Percentiles rank a stretch among this genome's conserved stretches.
phyloP scores from a whole-genome alignment of 441 rosid species.

The Capsella rubella region DNA sequence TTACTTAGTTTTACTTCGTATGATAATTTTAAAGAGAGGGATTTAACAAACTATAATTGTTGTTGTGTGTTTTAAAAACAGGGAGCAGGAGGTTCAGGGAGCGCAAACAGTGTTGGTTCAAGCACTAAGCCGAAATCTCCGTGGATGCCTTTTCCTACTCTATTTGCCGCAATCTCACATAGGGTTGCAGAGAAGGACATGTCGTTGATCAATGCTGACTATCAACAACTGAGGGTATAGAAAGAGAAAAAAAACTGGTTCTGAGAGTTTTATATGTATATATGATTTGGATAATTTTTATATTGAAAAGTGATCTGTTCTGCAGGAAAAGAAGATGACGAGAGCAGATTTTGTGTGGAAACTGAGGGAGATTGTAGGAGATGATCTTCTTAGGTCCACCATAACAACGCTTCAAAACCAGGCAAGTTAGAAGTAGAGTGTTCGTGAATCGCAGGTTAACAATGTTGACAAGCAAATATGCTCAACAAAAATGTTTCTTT shows the following conservation, averaged over 20 bases:
- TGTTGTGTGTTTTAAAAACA: conserved; percentile 8
- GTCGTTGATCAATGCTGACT: conserved; percentile 59
- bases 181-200: conserved; percentile 67
- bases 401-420: conserved; percentile 78
- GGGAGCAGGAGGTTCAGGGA: conserved; percentile 43
- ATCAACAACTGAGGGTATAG: conserved; percentile 72
- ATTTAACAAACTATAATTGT: not conserved
- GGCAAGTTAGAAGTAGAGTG: conserved; percentile 50
- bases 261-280: not conserved
- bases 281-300: not conserved
- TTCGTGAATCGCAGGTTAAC: not conserved
- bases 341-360: conserved; percentile 77
- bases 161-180: conserved; percentile 82
- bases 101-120: conserved; percentile 58
- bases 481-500: not conserved
- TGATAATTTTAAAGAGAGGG: not conserved
- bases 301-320: not conserved
- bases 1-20: not conserved
- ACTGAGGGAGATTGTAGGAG: conserved; percentile 79
- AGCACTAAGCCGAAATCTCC: conserved; percentile 84
- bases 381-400: conserved; percentile 75
- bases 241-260: not conserved
- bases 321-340: conserved; percentile 69
- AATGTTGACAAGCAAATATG: not conserved
- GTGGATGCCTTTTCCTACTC: conserved; percentile 88